phyloP scores from a whole-genome alignment of 257 asterid species.

The Thymus mandschuricus region DNA sequence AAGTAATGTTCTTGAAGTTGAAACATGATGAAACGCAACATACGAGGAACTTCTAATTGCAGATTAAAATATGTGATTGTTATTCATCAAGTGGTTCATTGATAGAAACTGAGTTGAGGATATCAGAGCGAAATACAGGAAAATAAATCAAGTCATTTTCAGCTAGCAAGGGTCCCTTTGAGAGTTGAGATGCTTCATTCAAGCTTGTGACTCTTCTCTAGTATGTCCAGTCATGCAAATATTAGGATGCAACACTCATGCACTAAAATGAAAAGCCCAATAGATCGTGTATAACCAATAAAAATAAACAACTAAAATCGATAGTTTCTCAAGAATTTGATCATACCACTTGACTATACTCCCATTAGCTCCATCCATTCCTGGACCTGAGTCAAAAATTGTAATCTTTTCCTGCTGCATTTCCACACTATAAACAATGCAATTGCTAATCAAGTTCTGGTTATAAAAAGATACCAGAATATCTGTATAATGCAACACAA shows the following conservation, averaged over 20 bases:
- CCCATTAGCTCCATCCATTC: conserved; percentile 76
- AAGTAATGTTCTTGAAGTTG: background rate
- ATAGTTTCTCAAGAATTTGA: conserved; percentile 5
- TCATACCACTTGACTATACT: conserved; percentile 71
- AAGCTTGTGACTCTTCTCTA: background rate
- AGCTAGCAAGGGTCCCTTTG: background rate
- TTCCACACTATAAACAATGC: conserved; percentile 50
- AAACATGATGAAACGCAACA: background rate
- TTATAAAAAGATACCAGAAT: background rate
- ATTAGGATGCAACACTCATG: background rate
- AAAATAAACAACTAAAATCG: background rate
- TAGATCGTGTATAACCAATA: no score
- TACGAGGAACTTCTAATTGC: background rate
- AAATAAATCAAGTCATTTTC: background rate
- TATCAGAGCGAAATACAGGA: background rate
- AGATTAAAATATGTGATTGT: background rate
- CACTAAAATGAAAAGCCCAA: no score
- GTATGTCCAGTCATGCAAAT: conserved; percentile 8
- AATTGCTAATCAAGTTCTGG: conserved; percentile 27
- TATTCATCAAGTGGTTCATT: background rate
- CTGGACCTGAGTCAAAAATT: conserved; percentile 74
- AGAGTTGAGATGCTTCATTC: background rate
- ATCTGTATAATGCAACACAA: background rate
- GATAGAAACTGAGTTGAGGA: background rate
- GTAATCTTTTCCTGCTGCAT: conserved; percentile 38